phyloP scores from a whole-genome alignment of 345 rosid genomes.

The Eucalyptus cloeziana region DNA sequence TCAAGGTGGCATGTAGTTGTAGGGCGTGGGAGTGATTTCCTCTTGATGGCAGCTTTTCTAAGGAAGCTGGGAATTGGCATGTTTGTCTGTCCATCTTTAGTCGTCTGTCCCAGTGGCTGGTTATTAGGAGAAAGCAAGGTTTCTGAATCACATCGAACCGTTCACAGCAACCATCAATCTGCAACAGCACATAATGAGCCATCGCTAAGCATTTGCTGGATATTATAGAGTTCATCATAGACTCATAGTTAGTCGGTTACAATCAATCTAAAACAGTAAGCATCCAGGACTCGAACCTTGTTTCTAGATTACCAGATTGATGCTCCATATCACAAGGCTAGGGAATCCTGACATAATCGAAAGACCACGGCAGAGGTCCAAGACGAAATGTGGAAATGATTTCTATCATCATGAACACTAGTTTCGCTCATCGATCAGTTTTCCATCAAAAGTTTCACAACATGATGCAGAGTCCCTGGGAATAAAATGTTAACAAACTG shows the following conservation, averaged over 20 bases:
- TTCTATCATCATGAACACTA: background rate
- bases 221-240: background rate
- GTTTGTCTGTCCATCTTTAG: background rate
- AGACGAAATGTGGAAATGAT: background rate
- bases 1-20: slow-evolving; percentile 41
- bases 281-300: background rate
- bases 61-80: slow-evolving; percentile 4
- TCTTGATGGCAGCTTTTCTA: background rate
- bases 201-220: background rate
- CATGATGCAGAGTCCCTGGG: background rate
- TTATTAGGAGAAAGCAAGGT: background rate
- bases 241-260: background rate
- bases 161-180: slow-evolving; percentile 3
- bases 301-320: background rate
- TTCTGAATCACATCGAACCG: background rate
- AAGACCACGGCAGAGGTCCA: background rate
- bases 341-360: background rate
- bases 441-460: background rate
- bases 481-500: background rate
- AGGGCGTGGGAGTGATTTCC: background rate
- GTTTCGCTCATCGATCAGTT: background rate
- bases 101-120: background rate
- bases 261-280: background rate
- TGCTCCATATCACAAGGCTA: background rate
- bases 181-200: background rate